Base-by-base conservation (phyloP, 2,329 filamentous ascomycete genomes). In the Byssothecium circinans region DNA sequence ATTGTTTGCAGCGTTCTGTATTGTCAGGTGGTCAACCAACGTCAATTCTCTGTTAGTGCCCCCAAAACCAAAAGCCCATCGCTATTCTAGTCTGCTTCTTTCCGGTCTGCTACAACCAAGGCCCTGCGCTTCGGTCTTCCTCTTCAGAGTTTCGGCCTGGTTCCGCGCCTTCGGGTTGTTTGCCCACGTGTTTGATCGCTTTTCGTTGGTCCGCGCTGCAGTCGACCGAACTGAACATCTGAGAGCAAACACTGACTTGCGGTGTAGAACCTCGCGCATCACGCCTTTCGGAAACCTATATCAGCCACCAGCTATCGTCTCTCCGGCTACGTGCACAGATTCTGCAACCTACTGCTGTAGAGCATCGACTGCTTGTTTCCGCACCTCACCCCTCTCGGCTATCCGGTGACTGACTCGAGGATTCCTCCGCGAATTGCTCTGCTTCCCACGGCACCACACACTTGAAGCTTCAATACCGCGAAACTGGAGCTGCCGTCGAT, bases 401-500 rank as follows among this genome's bases (percentile, higher is more conserved):
- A 63, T 64, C 60, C 58, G 48, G 54, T 53, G 43, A 47, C 37
- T 53, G 52, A 58, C 52, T 57, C 55, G 56, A 57, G 53, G 43
- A 38, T 29, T 43, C 48, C 44, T 45, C 45, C 42, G 40, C 27
- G 43, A 42, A 51, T 37, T 45, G 50, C 47, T 50, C 48, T 41
- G 47, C 22, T 34, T 20, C 33, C 32, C 22, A 25, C 49, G 20
- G 38, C 41, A 27, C 45, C 20, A 22, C 41, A 52, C 33, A n/a
- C 36, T 36, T 47, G 52, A 23, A 41, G 54, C 49, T 39, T 52
- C 69, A 78, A 83, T 76, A 87, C 84, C 88, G 89, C 83, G 86
- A 94, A 91, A 81, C 89, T 95, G 89, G 89, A 91, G 88, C 85
- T 91, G 74, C 88, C 89, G 77, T 88, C 88, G 77, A 87, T 91